These are phyloP conservation scores for Cladophialophora carrionii DNA, from an alignment of 2,329 filamentous ascomycete species.

Conservation along the genomic window DNA sequence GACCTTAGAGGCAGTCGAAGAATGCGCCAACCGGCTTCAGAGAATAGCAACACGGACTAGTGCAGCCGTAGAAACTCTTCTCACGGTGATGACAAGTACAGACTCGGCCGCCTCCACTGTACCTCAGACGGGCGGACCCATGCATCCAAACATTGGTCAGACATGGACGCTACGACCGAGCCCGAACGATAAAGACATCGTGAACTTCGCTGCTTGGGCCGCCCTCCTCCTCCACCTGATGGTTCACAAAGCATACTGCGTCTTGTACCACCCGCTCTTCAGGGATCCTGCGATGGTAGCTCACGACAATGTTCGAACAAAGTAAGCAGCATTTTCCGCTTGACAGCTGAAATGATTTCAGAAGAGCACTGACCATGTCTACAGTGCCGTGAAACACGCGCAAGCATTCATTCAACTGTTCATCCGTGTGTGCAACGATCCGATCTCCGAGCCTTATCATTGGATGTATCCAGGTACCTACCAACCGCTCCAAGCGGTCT, in stretches of 20 bases:
- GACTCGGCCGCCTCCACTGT: conserved; percentile 3
- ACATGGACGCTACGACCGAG: conserved; percentile 29
- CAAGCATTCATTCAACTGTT: conserved; percentile 38
- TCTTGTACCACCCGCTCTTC: conserved; percentile 36
- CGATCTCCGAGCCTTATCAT: conserved; percentile 34
- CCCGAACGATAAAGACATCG: conserved; percentile 26
- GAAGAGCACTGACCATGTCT: not conserved
- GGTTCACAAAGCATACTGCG: conserved; percentile 38
- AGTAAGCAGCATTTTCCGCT: conserved; percentile 14
- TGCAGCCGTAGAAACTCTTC: conserved; percentile 16
- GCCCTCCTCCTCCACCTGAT: conserved; percentile 35
- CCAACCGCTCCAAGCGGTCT: conserved; percentile 36
- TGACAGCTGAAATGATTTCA: not conserved
- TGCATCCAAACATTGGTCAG: conserved; percentile 18
- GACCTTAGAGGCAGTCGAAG: conserved; percentile 19
- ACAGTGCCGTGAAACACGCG: conserved; percentile 37
- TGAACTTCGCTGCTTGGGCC: conserved; percentile 30
- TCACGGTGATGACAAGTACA: conserved; percentile 1
- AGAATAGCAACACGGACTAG: conserved; percentile 20
- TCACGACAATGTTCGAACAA: conserved; percentile 23
- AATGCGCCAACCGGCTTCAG: conserved; percentile 19
- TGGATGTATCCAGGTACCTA: conserved; percentile 40
- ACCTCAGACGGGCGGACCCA: not conserved
- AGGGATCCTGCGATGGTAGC: conserved; percentile 19
- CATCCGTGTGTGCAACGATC: conserved; percentile 36